Conservation (phyloP, 2,329 filamentous ascomycete species). For the Whalleya microplaca region DNA sequence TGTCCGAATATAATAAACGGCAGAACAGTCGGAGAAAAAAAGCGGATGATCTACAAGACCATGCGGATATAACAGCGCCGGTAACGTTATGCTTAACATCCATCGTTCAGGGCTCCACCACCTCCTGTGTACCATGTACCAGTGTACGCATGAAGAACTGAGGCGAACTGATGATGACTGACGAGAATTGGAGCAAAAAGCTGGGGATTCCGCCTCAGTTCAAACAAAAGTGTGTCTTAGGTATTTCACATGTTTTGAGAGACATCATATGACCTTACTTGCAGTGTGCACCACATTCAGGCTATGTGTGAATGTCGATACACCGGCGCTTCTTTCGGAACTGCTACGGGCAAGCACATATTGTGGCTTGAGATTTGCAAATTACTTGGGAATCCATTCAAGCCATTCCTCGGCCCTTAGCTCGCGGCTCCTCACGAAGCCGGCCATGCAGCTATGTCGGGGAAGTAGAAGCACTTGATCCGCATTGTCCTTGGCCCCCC, state of each 20-base stretch:
- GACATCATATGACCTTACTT: neutral
- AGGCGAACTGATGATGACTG: too few species aligned
- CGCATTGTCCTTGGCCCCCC: conserved; percentile 1
- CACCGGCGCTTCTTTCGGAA: conserved; percentile 12
- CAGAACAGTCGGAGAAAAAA: neutral
- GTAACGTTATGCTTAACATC: neutral
- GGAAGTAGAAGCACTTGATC: conserved; percentile 1
- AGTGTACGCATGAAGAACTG: neutral
- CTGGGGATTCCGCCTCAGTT: neutral
- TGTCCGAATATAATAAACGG: neutral
- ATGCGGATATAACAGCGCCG: neutral
- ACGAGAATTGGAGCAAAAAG: neutral
- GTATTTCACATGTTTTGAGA: neutral
- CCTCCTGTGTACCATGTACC: neutral
- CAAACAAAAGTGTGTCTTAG: neutral
- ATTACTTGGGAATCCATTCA: neutral
- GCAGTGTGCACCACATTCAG: neutral
- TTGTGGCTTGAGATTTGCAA: conserved; percentile 3
- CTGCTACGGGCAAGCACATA: conserved; percentile 5
- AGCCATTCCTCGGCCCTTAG: neutral
- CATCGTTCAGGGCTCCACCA: too few species aligned
- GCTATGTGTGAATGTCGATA: neutral
- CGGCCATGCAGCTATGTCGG: neutral
- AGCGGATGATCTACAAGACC: neutral
- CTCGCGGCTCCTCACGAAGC: conserved; percentile 9